Percentiles rank a stretch among this genome's conserved stretches.
phyloP scores from a whole-genome alignment of 176 grass and related monocot genomes.

The Bolboschoenus planiculmis region DNA sequence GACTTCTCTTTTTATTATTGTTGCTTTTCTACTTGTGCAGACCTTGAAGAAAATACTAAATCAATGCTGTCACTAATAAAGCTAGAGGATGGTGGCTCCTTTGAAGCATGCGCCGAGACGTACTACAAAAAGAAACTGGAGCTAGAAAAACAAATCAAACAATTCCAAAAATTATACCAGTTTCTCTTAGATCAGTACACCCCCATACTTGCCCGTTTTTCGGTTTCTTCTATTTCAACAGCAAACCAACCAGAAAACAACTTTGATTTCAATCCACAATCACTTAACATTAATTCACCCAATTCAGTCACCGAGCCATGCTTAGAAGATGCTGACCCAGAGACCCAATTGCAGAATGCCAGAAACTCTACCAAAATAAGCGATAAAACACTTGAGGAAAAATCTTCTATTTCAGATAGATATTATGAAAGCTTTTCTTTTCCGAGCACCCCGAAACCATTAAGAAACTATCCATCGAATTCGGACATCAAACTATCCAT shows the following conservation, averaged over 20 bases:
- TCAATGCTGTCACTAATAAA: slow-evolving; percentile 25
- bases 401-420: neutral
- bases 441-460: too few species aligned
- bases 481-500: neutral
- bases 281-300: neutral
- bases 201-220: slow-evolving; percentile 3
- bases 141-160: slow-evolving; percentile 11
- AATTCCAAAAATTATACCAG: slow-evolving; percentile 20
- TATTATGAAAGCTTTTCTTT: slow-evolving; percentile 4
- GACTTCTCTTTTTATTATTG: too few species aligned
- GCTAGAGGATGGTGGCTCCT: neutral
- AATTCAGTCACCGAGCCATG: neutral
- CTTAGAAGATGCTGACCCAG: neutral
- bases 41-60: slow-evolving; percentile 29
- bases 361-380: neutral
- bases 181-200: slow-evolving; percentile 14
- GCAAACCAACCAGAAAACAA: neutral
- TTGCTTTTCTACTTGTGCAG: neutral
- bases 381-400: neutral
- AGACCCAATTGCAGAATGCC: neutral
- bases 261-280: neutral
- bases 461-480: neutral
- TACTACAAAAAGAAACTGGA: slow-evolving; percentile 17
- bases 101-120: neutral
- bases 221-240: slow-evolving; percentile 15